Conservation (phyloP, 352 stramenopile genomes). For the Phytophthora capsici region DNA sequence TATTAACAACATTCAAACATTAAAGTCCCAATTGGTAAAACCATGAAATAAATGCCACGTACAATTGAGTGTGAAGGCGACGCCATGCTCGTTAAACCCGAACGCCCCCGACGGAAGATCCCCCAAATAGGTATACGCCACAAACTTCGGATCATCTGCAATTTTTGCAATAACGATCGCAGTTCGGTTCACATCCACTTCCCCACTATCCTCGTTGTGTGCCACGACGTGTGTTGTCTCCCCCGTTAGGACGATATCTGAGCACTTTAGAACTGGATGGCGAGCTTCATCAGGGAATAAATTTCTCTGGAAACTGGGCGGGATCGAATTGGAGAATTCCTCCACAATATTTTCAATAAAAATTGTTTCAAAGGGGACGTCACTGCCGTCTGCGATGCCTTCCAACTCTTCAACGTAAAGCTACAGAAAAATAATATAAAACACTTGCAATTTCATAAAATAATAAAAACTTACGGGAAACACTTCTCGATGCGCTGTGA, state of each 20-base stretch:
- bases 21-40: neutral
- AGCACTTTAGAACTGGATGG: constrained; percentile 59
- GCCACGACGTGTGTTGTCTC: constrained; percentile 53
- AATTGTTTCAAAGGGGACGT: constrained; percentile 62
- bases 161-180: constrained; percentile 71
- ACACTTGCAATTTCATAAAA: neutral
- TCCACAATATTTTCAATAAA: constrained; percentile 83
- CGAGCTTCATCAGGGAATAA: constrained; percentile 20
- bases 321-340: constrained; percentile 72
- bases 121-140: constrained; percentile 77
- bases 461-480: constrained; percentile 56
- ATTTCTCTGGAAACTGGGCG: constrained; percentile 38
- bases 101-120: constrained; percentile 78
- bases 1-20: constrained; percentile 1
- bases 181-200: constrained; percentile 65
- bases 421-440: constrained; percentile 26
- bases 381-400: constrained; percentile 65
- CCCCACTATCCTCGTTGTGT: constrained; percentile 74
- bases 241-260: constrained; percentile 69
- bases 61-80: constrained; percentile 87
- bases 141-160: constrained; percentile 55
- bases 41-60: constrained; percentile 16
- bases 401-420: constrained; percentile 73
- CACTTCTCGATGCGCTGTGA: constrained; percentile 45
- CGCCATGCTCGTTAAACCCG: constrained; percentile 68